Base-by-base conservation (phyloP, 192 early-diverging fungal genomes). In the Coemansia biformis region DNA sequence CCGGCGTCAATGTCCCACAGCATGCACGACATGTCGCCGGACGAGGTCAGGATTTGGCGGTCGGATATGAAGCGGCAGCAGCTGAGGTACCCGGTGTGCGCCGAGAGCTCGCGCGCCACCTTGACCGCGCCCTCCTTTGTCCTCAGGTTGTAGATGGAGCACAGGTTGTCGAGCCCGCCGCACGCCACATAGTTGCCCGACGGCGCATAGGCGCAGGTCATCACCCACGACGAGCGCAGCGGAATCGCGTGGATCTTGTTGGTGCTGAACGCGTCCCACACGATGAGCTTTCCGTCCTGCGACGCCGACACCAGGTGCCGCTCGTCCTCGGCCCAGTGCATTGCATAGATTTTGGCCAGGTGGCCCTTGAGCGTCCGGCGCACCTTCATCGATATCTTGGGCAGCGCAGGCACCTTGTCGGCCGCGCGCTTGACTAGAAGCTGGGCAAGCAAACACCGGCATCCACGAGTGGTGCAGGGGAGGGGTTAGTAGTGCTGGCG, bases 1-100 rank as follows among this genome's bases (percentile, higher is more conserved):
- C 96, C 96, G 1, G 96, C 93, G 74, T 98, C 96, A 55, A 99
- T 91, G 78, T 99, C 96, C 96, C 96, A 99, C 29, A 99, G 83
- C 88, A 99, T 97, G 73, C 93, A 96, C 48, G 86, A 89, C 93
- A 96, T 98, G 68, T 99, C 96, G 28, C 96, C 96, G 41, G 91
- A 95, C 10, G 82, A 78, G 1, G 96, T 96, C 47, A 99, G 66
- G 43, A 99, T 96, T 63, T 94, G 93, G 16, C 93, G 78, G 73
- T 99, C 96, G 29, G 84, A 85, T 48, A 98, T 79, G 66, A 98
- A 99, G 24, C 96, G 78, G 79, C 96, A 99, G 83, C 93, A 96
- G 38, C 88, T 91, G 15, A 99, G 79, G 64, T 98, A 99, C 12
- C 96, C 95, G 7, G 95, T 92, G 66, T 99, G 96, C 6, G 91